A percentile compares a stretch with the other conserved stretches of the same genome.
phyloP scores from a whole-genome alignment of 495 filamentous ascomycete species.

The Ascobolus immersus region DNA sequence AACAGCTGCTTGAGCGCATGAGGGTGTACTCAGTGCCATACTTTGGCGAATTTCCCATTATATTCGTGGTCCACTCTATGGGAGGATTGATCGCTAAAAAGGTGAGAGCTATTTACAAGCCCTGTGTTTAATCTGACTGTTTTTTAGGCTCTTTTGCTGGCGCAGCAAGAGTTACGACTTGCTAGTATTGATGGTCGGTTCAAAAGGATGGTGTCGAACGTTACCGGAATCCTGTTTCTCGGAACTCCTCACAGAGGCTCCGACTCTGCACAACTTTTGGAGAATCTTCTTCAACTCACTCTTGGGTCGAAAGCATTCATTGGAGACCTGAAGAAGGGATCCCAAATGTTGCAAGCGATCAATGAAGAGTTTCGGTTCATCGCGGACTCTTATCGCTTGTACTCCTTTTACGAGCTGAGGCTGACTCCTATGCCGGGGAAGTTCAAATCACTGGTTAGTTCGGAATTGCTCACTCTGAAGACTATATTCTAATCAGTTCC shows the following conservation, averaged over 20 bases:
- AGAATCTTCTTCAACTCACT: conserved; percentile 14
- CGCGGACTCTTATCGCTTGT: conserved; percentile 16
- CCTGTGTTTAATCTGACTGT: not conserved
- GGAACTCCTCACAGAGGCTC: conserved; percentile 27
- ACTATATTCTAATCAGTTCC: not conserved
- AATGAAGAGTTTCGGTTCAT: conserved; percentile 27
- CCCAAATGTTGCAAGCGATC: conserved; percentile 17
- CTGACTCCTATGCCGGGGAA: conserved; percentile 17
- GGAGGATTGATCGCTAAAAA: conserved; percentile 25
- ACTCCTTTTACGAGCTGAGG: conserved; percentile 27
- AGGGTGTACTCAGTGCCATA: conserved; percentile 1
- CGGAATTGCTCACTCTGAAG: not conserved
- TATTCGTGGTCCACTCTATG: conserved; percentile 24
- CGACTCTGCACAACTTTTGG: conserved; percentile 19
- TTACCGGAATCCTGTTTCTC: conserved; percentile 22
- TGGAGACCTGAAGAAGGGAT: conserved; percentile 19
- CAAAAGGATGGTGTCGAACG: conserved; percentile 14
- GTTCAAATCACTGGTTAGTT: not conserved
- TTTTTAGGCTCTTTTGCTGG: conserved; percentile 17
- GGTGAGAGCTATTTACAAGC: conserved; percentile 13
- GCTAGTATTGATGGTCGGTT: conserved; percentile 15
- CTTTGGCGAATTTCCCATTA: conserved; percentile 12
- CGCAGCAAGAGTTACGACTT: conserved; percentile 10
- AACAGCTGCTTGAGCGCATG: conserved; percentile 2
- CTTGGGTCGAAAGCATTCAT: conserved; percentile 19